Base-by-base conservation (phyloP, 2,329 filamentous ascomycete genomes). In the Westerdykella ornata region DNA sequence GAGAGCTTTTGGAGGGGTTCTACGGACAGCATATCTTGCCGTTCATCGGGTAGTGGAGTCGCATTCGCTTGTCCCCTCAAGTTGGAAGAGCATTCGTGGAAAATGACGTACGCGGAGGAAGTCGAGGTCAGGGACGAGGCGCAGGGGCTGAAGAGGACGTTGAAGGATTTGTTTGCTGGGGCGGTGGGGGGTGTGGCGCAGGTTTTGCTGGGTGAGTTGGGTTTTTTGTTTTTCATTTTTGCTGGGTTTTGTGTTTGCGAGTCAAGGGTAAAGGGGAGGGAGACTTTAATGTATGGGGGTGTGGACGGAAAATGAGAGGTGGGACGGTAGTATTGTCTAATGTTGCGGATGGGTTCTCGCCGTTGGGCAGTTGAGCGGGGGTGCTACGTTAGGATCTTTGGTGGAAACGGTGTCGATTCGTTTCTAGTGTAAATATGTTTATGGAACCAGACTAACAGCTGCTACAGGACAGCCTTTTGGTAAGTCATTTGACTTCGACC, bases 111-210 rank as follows among this genome's bases (percentile, higher is more conserved):
- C 22, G 67, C 68, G 28, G 62, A 66, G 45, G 69, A 70, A 43
- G 52, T 69, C 18, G 66, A 68, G 45, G 49, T 47, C 12, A 50
- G 51, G 8, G 56, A 57, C 12, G 30, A 33, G 17, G 45, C 52
- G 45, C 56, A 59, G 28, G 68, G 67, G 28, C 46, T 69, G 6
- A 60, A 57, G 44, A 56, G 62, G 39, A 68, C 85, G 37, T 72
- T 82, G 57, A 98, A 97, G 74, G 92, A 98, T 69, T 73, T 98
- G 44, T 85, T 90, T 62, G 80, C 92, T 9, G 92, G 92, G 29
- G 92, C 92, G 45, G 85, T 84, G 6, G 92, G 92, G 49, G 92
- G 92, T 56, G 76, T 97, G 55, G 90, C 92, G 14, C 92, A 98
- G 69, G 92, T 98, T 33, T 71, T 98, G 48, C 77, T 97, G 52